These are phyloP conservation scores for Dictyostelium purpureum DNA, from an alignment of 78 protist species.

Conservation along the genomic window DNA sequence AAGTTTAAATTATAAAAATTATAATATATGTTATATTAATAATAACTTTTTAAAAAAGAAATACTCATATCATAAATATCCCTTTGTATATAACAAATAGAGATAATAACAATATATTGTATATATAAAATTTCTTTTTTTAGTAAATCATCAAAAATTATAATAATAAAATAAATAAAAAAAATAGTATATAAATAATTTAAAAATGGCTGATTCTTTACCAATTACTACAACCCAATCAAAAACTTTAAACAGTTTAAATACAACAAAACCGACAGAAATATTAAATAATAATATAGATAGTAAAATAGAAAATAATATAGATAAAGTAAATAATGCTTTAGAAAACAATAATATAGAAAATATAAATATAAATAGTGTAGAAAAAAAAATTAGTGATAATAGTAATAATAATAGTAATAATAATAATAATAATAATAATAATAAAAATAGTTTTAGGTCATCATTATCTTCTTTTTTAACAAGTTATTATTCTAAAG, in stretches of 20 bases:
- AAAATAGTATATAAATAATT: not conserved
- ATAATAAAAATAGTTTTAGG: constrained; percentile 11
- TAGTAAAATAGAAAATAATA: not conserved
- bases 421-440: not conserved
- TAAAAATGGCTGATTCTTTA: not conserved
- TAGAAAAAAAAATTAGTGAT: not conserved
- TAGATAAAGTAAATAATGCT: not conserved
- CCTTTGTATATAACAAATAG: not conserved
- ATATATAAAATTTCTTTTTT: too few relatives aligned
- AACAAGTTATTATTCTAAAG: constrained; percentile 8
- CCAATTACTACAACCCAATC: not conserved
- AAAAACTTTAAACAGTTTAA: too few relatives aligned
- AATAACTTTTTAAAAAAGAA: too few relatives aligned
- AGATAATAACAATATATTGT: not conserved
- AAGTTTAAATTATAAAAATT: too few relatives aligned
- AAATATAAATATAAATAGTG: not conserved
- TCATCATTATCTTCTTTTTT: constrained; percentile 49
- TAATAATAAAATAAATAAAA: not conserved
- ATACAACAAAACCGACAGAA: not conserved
- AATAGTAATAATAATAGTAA: constrained; percentile 10
- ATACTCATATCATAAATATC: too few relatives aligned
- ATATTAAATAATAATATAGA: not conserved
- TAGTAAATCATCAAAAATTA: not conserved
- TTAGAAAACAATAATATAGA: not conserved
- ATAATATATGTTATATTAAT: too few relatives aligned